phyloP scores from a whole-genome alignment of 2,329 filamentous ascomycete species.

The Talaromyces sp. region DNA sequence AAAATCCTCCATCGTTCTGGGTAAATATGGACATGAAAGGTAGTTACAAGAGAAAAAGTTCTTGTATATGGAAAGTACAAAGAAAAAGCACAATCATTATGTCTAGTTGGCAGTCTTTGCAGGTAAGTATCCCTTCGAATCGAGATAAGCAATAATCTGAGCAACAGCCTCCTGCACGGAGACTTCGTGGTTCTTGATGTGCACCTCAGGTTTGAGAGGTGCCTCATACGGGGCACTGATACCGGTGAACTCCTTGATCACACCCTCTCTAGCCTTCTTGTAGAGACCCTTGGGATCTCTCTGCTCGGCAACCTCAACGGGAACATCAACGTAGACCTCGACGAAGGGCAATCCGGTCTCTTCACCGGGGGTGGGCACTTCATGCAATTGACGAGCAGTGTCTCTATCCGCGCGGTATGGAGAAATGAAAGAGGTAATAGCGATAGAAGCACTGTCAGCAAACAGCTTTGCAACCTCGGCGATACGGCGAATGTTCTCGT shows the following conservation, averaged over 20 bases:
- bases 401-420: slow-evolving; percentile 86
- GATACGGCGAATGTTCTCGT: slow-evolving; percentile 96
- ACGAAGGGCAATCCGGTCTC: slow-evolving; percentile 73
- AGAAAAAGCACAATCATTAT: neutral
- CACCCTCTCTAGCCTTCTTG: slow-evolving; percentile 88
- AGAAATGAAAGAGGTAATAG: slow-evolving; percentile 94
- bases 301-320: slow-evolving; percentile 86
- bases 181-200: slow-evolving; percentile 75
- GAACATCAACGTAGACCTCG: slow-evolving; percentile 90
- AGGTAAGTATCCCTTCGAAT: slow-evolving; percentile 62
- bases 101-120: slow-evolving; percentile 31
- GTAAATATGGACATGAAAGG: slow-evolving; percentile 8
- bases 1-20: neutral
- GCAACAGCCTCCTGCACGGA: slow-evolving; percentile 84
- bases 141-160: slow-evolving; percentile 75
- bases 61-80: neutral
- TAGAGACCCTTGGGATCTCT: slow-evolving; percentile 96
- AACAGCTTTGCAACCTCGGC: slow-evolving; percentile 97
- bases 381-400: slow-evolving; percentile 76
- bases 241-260: slow-evolving; percentile 97
- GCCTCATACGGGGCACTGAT: slow-evolving; percentile 94
- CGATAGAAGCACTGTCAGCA: slow-evolving; percentile 80
- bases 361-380: slow-evolving; percentile 56
- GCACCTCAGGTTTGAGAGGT: slow-evolving; percentile 79
- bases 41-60: neutral